Conservation (phyloP, 2,329 filamentous ascomycete species). For the Thielaviopsis euricoi region DNA sequence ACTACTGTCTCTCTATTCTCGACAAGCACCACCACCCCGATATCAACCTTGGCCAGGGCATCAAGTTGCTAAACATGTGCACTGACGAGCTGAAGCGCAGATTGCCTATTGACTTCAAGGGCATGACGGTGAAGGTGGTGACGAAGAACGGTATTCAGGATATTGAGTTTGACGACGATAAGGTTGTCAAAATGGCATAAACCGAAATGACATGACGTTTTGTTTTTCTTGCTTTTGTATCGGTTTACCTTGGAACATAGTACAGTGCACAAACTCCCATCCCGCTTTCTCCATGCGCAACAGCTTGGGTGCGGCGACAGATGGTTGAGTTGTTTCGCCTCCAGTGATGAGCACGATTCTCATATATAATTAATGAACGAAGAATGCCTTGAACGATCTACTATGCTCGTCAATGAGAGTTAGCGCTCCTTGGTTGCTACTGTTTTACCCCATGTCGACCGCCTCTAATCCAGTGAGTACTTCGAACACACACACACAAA, state of each 20-base stretch:
- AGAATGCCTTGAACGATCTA: neutral
- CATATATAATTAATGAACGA: neutral
- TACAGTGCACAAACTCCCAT: neutral
- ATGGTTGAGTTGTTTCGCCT: neutral
- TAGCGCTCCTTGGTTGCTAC: no score
- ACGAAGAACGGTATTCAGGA: conserved; percentile 86
- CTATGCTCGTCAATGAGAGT: no score
- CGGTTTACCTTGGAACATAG: neutral
- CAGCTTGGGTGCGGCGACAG: neutral
- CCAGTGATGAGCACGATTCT: neutral
- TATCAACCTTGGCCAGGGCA: conserved; percentile 72
- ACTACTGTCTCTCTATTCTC: conserved; percentile 94
- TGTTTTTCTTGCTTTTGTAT: conserved; percentile 5
- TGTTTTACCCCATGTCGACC: no score
- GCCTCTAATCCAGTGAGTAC: no score
- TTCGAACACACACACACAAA: no score
- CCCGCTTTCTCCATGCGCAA: neutral
- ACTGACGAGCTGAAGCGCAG: conserved; percentile 93
- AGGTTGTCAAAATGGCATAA: conserved; percentile 45
- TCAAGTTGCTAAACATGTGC: conserved; percentile 88
- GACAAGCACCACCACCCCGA: conserved; percentile 98
- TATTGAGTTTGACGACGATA: conserved; percentile 71
- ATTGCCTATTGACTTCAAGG: conserved; percentile 98
- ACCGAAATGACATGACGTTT: conserved; percentile 14
- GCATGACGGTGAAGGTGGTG: conserved; percentile 82